A percentile compares a stretch with the other conserved stretches of the same genome.
phyloP scores from a whole-genome alignment of 208 protist genomes.

The Crithidia acanthocephali region DNA sequence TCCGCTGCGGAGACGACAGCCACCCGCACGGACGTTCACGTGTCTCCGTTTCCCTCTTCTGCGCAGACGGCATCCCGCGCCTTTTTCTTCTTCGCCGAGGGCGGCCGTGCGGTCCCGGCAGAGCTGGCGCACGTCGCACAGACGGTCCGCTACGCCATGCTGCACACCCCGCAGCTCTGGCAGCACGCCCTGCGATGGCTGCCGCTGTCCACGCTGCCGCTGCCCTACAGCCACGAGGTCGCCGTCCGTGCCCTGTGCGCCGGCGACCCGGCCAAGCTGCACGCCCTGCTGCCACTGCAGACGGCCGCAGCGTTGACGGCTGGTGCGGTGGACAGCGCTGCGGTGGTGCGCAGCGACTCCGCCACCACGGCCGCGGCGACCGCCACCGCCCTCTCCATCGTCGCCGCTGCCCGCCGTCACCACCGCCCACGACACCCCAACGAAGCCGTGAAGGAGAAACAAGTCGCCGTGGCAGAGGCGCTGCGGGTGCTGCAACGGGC shows the following conservation, averaged over 20 bases:
- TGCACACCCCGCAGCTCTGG: conserved; percentile 45
- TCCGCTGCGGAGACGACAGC: no score
- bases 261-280: conserved; percentile 22
- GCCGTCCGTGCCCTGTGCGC: conserved; percentile 31
- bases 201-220: conserved; percentile 41
- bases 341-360: background rate
- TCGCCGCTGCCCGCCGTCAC: conserved; percentile 25
- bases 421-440: conserved; percentile 29
- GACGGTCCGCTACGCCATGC: conserved; percentile 63
- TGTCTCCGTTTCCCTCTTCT: background rate
- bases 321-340: background rate
- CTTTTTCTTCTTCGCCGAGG: background rate
- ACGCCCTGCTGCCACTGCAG: conserved; percentile 9
- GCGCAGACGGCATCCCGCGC: background rate
- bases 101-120: conserved; percentile 26
- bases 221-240: conserved; percentile 47
- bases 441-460: conserved; percentile 22
- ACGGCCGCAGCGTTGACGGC: background rate
- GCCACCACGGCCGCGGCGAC: conserved; percentile 1
- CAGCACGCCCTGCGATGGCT: conserved; percentile 57
- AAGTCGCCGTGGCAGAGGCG: conserved; percentile 27
- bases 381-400: conserved; percentile 21
- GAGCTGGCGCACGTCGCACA: conserved; percentile 56
- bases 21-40: background rate
- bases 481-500: conserved; percentile 36